Evolutionary conservation across 78 protist genomes (phyloP).

Genomic region (Trichosphaerium sp.): DNA sequence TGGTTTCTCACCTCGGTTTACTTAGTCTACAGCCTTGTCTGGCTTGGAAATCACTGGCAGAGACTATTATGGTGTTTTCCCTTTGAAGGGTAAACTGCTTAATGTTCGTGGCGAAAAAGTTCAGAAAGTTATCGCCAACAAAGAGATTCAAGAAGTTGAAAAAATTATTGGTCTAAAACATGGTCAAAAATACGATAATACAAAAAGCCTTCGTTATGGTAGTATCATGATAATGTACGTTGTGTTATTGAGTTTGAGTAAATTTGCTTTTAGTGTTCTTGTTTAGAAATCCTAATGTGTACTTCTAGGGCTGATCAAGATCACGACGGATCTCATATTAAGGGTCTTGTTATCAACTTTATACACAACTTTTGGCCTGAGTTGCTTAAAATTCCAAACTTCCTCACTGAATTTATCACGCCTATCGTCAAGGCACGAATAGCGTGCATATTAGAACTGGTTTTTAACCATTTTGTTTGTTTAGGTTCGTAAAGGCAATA

Average conservation of each 20-base stretch:
- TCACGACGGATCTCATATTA: slow-evolving; percentile 99
- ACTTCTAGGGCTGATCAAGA: slow-evolving; percentile 78
- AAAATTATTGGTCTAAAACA: slow-evolving; percentile 85
- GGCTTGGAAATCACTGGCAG: slow-evolving; percentile 90
- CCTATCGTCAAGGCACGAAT: slow-evolving; percentile 90
- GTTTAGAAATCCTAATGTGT: not conserved
- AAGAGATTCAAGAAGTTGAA: slow-evolving; percentile 70
- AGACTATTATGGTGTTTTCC: slow-evolving; percentile 97
- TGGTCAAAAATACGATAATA: slow-evolving; percentile 36
- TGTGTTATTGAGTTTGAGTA: slow-evolving; percentile 54
- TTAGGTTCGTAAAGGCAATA: slow-evolving; percentile 18
- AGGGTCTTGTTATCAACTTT: slow-evolving; percentile 96
- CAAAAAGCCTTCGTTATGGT: slow-evolving; percentile 90
- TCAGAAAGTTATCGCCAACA: slow-evolving; percentile 53
- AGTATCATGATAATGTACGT: slow-evolving; percentile 98
- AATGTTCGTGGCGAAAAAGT: slow-evolving; percentile 92
- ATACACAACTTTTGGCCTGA: slow-evolving; percentile 95
- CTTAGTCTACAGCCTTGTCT: slow-evolving; percentile 38
- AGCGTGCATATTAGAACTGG: not conserved
- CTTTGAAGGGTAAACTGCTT: slow-evolving; percentile 95
- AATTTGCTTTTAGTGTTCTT: not conserved
- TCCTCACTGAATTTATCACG: slow-evolving; percentile 92
- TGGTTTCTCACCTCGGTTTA: slow-evolving; percentile 31
- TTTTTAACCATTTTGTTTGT: not conserved
- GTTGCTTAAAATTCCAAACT: slow-evolving; percentile 67